Evolutionary conservation across 345 rosid species (phyloP).

Genomic region (Bruguiera parviflora): DNA sequence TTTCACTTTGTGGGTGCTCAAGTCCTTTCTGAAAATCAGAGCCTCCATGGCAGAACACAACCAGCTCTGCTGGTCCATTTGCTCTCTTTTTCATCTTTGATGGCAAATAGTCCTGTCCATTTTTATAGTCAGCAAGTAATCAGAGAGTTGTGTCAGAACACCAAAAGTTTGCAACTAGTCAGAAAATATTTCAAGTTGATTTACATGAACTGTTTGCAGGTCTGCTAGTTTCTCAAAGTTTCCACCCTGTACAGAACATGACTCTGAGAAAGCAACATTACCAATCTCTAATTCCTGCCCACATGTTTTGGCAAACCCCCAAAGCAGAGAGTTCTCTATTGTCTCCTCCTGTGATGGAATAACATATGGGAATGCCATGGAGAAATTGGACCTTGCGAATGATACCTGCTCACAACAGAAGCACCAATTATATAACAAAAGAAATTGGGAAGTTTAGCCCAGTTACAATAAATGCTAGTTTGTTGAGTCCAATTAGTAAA

Average conservation of each 20-base stretch:
- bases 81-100: constrained; percentile 58
- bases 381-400: constrained; percentile 62
- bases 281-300: constrained; percentile 38
- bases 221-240: constrained; percentile 57
- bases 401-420: constrained; percentile 50
- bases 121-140: constrained; percentile 9
- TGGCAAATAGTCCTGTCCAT: constrained; percentile 60
- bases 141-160: not conserved
- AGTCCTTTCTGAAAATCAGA: constrained; percentile 34
- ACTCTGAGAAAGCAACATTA: constrained; percentile 68
- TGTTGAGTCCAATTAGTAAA: not conserved
- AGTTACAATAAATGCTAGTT: not conserved
- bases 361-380: constrained; percentile 91
- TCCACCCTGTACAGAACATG: constrained; percentile 63
- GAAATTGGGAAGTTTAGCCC: not conserved
- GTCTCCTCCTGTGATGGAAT: constrained; percentile 64
- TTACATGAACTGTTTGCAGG: constrained; percentile 62
- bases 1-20: constrained; percentile 47
- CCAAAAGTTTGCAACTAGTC: constrained; percentile 1
- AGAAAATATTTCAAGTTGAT: constrained; percentile 1
- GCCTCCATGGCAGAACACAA: constrained; percentile 64
- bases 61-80: constrained; percentile 62
- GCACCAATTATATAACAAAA: constrained; percentile 10
- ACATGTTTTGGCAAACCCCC: constrained; percentile 67
- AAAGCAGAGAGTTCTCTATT: constrained; percentile 66